Evolutionary conservation across 371 early-diverging fungal genomes (phyloP).

Genomic region (Lichtheimia hyalospora): DNA sequence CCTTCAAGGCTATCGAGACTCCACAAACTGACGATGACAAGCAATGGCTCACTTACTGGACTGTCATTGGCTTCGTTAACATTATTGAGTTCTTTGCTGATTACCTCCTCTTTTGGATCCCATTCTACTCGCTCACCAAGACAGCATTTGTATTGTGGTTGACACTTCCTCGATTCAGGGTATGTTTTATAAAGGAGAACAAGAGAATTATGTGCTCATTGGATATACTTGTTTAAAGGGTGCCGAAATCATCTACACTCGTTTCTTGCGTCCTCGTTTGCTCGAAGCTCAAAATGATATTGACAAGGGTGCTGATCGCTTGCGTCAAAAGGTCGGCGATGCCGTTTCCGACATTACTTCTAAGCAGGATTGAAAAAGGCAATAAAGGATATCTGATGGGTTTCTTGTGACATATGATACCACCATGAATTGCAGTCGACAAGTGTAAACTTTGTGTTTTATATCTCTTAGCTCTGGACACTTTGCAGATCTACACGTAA

Average conservation of each 20-base stretch:
- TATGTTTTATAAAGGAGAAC: slow-evolving; percentile 27
- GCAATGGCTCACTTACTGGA: slow-evolving; percentile 90
- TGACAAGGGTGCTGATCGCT: slow-evolving; percentile 13
- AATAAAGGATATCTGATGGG: too few relatives aligned
- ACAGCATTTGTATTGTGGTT: slow-evolving; percentile 84
- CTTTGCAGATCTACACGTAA: too few relatives aligned
- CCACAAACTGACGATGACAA: slow-evolving; percentile 78
- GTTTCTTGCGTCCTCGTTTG: slow-evolving; percentile 26
- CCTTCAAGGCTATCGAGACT: slow-evolving; percentile 90
- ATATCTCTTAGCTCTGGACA: too few relatives aligned
- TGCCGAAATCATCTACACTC: slow-evolving; percentile 24
- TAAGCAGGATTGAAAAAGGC: slow-evolving; percentile 16
- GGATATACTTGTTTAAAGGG: slow-evolving; percentile 26
- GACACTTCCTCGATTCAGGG: slow-evolving; percentile 74
- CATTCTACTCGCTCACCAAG: slow-evolving; percentile 94
- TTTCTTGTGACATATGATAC: too few relatives aligned
- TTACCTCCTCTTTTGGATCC: slow-evolving; percentile 84
- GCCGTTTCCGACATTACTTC: slow-evolving; percentile 9
- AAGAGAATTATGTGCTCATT: too few relatives aligned
- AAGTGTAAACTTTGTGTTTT: too few relatives aligned
- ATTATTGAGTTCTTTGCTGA: slow-evolving; percentile 87
- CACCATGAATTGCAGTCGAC: background rate
- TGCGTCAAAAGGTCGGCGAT: slow-evolving; percentile 16
- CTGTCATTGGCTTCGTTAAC: slow-evolving; percentile 84
- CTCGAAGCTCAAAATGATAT: slow-evolving; percentile 21